phyloP scores from a whole-genome alignment of 192 early-diverging fungal genomes.

The Coemansia asiatica region DNA sequence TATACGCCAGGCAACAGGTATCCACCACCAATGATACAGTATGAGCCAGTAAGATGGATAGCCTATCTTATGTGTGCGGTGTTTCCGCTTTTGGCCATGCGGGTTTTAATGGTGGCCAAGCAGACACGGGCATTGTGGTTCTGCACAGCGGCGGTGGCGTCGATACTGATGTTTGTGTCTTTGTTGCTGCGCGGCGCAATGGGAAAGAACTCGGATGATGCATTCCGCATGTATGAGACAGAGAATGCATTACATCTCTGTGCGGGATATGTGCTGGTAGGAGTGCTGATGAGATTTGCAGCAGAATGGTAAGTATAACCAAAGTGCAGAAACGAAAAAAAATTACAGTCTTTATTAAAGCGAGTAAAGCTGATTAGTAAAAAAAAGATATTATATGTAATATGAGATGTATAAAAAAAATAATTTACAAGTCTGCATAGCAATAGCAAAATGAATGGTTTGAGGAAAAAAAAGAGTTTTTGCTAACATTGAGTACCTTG shows the following conservation, averaged over 20 bases:
- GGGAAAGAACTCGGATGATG: constrained; percentile 26
- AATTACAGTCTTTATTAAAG: neutral
- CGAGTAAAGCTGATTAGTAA: neutral
- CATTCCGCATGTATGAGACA: constrained; percentile 51
- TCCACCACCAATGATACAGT: constrained; percentile 49
- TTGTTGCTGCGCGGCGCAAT: constrained; percentile 46
- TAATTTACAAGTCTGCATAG: neutral
- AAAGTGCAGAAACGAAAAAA: no score
- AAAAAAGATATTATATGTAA: neutral
- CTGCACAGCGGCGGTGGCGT: constrained; percentile 20
- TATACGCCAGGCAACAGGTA: constrained; percentile 48
- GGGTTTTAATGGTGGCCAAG: constrained; percentile 28
- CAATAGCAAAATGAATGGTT: neutral
- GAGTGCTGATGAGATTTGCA: constrained; percentile 29
- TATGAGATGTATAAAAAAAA: constrained; percentile 3
- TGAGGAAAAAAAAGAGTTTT: neutral
- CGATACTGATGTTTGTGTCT: constrained; percentile 37
- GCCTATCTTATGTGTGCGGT: constrained; percentile 37
- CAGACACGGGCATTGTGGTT: constrained; percentile 30
- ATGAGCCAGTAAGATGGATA: constrained; percentile 49
- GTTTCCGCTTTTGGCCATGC: constrained; percentile 32
- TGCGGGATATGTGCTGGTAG: constrained; percentile 29
- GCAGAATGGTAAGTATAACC: constrained; percentile 26
- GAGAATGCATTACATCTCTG: constrained; percentile 38
- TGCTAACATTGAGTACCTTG: neutral